A percentile compares a stretch with the other conserved stretches of the same genome.
Conservation (phyloP, 805 yeast genomes). For the Scheffersomyces lignosus region DNA sequence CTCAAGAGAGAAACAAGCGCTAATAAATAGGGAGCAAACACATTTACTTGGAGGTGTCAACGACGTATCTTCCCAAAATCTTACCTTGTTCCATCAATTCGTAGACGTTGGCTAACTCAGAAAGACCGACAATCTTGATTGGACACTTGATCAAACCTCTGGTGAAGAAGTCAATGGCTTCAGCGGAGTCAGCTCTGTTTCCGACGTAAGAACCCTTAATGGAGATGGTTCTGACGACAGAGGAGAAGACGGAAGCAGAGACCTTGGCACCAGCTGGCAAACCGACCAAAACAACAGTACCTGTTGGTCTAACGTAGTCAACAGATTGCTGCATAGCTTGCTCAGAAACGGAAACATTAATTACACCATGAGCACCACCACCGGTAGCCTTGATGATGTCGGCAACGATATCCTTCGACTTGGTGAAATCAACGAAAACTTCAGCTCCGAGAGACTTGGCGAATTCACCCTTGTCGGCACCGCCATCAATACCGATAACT, state of each 20-base stretch:
- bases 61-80: constrained; percentile 86
- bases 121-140: constrained; percentile 72
- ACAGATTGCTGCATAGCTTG: constrained; percentile 48
- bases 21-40: background rate
- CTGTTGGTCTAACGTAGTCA: constrained; percentile 42
- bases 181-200: constrained; percentile 82
- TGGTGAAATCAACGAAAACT: constrained; percentile 56
- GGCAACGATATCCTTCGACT: constrained; percentile 47
- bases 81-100: constrained; percentile 80
- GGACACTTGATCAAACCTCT: constrained; percentile 74
- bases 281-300: constrained; percentile 52
- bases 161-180: constrained; percentile 72
- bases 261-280: constrained; percentile 79
- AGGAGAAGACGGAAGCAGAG: constrained; percentile 66
- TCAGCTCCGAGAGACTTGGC: constrained; percentile 66
- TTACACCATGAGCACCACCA: constrained; percentile 60
- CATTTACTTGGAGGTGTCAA: constrained; percentile 65
- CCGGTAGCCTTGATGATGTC: constrained; percentile 46
- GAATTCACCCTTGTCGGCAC: constrained; percentile 58
- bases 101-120: constrained; percentile 67
- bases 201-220: constrained; percentile 87
- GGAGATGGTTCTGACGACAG: constrained; percentile 70
- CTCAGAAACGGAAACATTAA: constrained; percentile 54
- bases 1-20: too few relatives aligned
- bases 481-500: constrained; percentile 71